Evolutionary conservation across 2,329 filamentous ascomycete genomes (phyloP).

Genomic region (Cordyceps militaris): DNA sequence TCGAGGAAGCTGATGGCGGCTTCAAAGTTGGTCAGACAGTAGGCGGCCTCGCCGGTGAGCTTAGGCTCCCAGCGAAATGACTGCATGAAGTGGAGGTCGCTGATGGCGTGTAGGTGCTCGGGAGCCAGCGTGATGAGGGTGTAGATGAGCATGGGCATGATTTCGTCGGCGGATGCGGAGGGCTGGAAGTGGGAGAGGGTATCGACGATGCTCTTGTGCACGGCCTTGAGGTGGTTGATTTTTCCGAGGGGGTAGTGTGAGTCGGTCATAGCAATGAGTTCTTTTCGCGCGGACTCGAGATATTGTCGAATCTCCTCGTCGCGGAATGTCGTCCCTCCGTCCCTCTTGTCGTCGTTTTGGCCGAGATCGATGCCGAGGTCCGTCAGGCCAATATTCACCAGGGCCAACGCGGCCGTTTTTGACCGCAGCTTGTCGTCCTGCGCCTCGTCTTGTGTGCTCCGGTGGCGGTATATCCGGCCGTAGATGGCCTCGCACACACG

Average conservation of each 20-base stretch:
- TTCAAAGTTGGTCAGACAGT: conserved; percentile 93
- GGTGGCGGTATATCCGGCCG: conserved; percentile 81
- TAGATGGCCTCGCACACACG: conserved; percentile 81
- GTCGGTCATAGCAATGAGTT: conserved; percentile 75
- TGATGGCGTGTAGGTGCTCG: conserved; percentile 80
- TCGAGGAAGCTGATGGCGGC: conserved; percentile 91
- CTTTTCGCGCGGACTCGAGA: conserved; percentile 60
- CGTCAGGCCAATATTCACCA: conserved; percentile 85
- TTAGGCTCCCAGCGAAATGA: conserved; percentile 79
- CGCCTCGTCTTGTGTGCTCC: conserved; percentile 87
- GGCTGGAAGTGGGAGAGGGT: conserved; percentile 62
- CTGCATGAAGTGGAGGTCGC: conserved; percentile 92
- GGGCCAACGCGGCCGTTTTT: conserved; percentile 78
- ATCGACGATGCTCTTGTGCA: conserved; percentile 92
- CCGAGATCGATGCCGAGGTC: conserved; percentile 77
- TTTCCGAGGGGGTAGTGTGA: conserved; percentile 87
- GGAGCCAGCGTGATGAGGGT: conserved; percentile 86
- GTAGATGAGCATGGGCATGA: conserved; percentile 94
- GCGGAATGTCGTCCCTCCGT: not conserved
- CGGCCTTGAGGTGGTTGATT: conserved; percentile 76
- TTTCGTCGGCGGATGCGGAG: conserved; percentile 91
- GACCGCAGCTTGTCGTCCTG: conserved; percentile 91
- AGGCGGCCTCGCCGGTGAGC: conserved; percentile 88
- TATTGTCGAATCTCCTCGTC: conserved; percentile 65
- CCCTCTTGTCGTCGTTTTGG: conserved; percentile 47